Evolutionary conservation across 345 rosid genomes (phyloP), one percentile per base, ranked within the genome.

Genomic region (Aquilaria sinensis): DNA sequence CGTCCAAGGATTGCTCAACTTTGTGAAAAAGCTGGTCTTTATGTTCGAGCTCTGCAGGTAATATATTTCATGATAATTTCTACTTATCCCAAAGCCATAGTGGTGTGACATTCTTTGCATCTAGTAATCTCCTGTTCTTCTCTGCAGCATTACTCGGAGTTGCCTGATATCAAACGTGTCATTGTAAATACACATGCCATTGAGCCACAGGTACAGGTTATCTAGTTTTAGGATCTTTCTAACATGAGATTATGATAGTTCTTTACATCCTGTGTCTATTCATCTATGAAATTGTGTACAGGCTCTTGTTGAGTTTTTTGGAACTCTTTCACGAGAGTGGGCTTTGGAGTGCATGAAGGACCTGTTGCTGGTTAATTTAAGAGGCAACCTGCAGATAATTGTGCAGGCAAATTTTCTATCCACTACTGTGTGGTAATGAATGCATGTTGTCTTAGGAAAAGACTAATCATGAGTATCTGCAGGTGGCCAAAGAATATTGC

Each of bases 271-370:
- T 37, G 5, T 37, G 43, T 56, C 75, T 75, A 5, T 37, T 37
- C 43, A 37, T 37, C 43, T 50, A 13, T 64, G 61, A 75, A 45
- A 16, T 37, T 13, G 34, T 47, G 65, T 74, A 57, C 85, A 93
- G 98, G 84, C 96, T 9, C 94, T 93, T 64, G 98, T 93, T 31
- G 98, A 93, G 78, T 93, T 93, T 75, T 87, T 93, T 47, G 98
- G 98, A 45, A 88, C 97, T 63, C 92, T 93, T 53, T 93, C 98
- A 31, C 81, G 83, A 53, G 98, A 93, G 54, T 93, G 98, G 98
- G 98, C 96, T 68, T 72, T 93, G 78, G 98, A 93, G 75, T 93
- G 98, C 83, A 93, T 93, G 97, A 93, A 90, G 77, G 98, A 93
- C 72, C 97, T 93, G 62, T 69, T 90, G 54, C 77, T 93, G 71